phyloP scores from a whole-genome alignment of 2,329 filamentous ascomycete genomes.

The Clarireedia hainanense region DNA sequence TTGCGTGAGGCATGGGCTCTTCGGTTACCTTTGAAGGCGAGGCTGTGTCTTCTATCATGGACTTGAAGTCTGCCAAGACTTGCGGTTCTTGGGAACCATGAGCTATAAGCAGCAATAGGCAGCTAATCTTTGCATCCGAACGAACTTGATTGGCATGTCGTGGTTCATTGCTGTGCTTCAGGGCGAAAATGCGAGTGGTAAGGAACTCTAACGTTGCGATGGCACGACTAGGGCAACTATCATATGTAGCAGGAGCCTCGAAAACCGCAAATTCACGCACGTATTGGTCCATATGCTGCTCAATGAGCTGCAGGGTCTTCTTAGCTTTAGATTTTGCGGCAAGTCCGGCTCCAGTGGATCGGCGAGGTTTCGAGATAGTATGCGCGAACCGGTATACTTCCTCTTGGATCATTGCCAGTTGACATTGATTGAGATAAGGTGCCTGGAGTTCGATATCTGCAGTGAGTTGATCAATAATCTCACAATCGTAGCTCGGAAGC shows the following conservation, averaged over 20 bases:
- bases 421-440: background rate
- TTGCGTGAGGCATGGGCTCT: background rate
- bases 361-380: background rate
- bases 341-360: background rate
- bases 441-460: background rate
- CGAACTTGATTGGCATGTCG: background rate
- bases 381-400: background rate
- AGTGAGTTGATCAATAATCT: background rate
- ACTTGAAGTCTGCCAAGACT: background rate
- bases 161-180: slow-evolving; percentile 4
- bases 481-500: slow-evolving; percentile 5
- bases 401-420: background rate
- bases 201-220: slow-evolving; percentile 3
- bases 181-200: slow-evolving; percentile 5
- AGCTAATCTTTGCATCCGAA: slow-evolving; percentile 6
- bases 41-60: background rate
- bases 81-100: background rate
- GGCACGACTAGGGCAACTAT: background rate
- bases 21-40: background rate
- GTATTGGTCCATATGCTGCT: background rate
- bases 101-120: background rate
- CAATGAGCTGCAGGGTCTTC: background rate
- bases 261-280: background rate
- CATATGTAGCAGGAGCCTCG: background rate
- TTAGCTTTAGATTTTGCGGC: no score